phyloP scores from a whole-genome alignment of 768 basidiomycete species.

The Porphyrellus cyaneotinctus region DNA sequence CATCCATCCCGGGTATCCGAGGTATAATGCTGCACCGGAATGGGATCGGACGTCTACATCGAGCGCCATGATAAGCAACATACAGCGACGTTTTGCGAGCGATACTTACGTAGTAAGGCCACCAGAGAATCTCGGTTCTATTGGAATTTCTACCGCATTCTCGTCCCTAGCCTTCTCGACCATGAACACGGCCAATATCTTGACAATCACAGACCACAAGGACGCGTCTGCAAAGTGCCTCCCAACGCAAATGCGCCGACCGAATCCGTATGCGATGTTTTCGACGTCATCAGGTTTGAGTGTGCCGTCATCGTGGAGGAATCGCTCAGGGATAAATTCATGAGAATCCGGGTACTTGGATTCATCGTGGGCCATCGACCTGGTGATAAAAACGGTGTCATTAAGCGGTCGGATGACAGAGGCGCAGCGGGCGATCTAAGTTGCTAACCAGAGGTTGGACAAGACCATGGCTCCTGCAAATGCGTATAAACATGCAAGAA shows the following conservation, averaged over 20 bases:
- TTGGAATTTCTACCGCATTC: conserved; percentile 17
- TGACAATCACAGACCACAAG: conserved; percentile 22
- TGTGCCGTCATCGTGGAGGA: conserved; percentile 28
- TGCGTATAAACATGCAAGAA: not conserved
- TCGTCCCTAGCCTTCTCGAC: conserved; percentile 17
- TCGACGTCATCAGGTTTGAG: conserved; percentile 13
- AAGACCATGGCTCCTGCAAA: conserved; percentile 15
- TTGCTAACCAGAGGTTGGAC: conserved; percentile 19
- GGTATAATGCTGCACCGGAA: conserved; percentile 12
- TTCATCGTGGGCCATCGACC: conserved; percentile 23
- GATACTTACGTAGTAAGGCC: conserved; percentile 12
- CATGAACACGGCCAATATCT: conserved; percentile 15
- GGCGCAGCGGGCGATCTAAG: no score
- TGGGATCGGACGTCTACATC: conserved; percentile 14
- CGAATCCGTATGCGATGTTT: conserved; percentile 25
- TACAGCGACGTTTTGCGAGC: no score
- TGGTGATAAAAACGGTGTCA: not conserved
- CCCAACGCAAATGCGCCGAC: conserved; percentile 30
- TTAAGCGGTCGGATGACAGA: not conserved
- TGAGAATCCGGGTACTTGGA: conserved; percentile 37
- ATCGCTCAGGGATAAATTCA: conserved; percentile 39
- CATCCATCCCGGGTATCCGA: not conserved
- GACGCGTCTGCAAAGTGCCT: conserved; percentile 25
- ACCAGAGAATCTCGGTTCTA: conserved; percentile 10
- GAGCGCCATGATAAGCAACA: not conserved